phyloP scores from a whole-genome alignment of 73 alveolate species.

The Breviolum minutum region DNA sequence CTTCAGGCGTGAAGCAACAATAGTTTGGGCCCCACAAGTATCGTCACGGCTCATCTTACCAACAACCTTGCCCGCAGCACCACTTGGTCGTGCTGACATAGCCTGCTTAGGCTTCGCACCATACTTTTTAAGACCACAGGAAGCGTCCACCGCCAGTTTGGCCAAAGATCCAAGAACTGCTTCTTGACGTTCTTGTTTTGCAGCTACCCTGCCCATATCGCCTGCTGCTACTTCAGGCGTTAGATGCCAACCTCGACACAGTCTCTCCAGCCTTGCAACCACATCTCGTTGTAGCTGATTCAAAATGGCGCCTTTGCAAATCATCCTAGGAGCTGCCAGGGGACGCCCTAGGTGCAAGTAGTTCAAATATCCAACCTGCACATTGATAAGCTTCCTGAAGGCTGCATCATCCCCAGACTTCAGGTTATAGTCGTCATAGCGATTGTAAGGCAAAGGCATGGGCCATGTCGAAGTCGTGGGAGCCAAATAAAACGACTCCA shows the following conservation, averaged over 20 bases:
- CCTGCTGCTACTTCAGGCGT: background rate
- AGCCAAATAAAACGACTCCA: too few relatives aligned
- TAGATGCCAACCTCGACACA: background rate
- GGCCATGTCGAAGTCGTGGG: background rate
- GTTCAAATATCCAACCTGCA: background rate
- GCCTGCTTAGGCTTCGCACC: too few relatives aligned
- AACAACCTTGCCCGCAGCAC: background rate
- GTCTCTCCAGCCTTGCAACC: background rate
- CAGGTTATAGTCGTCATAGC: too few relatives aligned
- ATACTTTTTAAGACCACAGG: background rate
- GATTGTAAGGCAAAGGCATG: background rate
- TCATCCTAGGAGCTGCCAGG: background rate
- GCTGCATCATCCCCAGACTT: background rate
- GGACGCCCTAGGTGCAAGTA: background rate
- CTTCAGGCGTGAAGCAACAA: background rate
- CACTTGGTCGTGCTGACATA: background rate
- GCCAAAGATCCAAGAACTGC: too few relatives aligned
- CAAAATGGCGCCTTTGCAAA: background rate
- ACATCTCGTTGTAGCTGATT: background rate
- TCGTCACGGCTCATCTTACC: background rate
- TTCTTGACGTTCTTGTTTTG: background rate
- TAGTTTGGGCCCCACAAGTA: background rate
- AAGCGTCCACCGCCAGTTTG: background rate
- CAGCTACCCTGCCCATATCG: background rate
- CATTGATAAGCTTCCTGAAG: background rate